Base-by-base conservation (phyloP, 805 yeast species). In the Candida krabiensis region DNA sequence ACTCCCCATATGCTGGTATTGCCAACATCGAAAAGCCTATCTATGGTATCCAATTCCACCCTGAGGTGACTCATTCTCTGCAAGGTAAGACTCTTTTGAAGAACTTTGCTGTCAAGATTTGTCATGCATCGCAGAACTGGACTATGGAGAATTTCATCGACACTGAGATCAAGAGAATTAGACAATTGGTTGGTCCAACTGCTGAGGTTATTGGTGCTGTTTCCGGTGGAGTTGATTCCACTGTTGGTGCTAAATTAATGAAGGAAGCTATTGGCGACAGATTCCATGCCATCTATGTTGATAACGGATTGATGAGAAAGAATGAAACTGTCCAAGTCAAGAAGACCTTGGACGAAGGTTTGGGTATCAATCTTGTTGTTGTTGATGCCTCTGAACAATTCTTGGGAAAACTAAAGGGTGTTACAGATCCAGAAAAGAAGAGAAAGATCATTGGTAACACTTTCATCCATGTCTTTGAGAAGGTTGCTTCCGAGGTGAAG, bases 171-270 rank as follows among this genome's bases (percentile, higher is more conserved):
- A 80, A 85, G 52, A 83, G 99, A 69, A 93, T 93, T 55, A 79
- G 89, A 67, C 75, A 78, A 37, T 73, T 91, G 50, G 97, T 93
- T 52, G 99, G 99, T 36, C 97, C 96, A 52, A 83, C 89, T 41
- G 98, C 96, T 41, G 98, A 93, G 70, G 99, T 93, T 49, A 93
- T 93, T 60, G 99, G 99, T 70, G 99, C 99, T 39, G 99, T 93
- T 50, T 88, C 96, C 37, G 99, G 99, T 59, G 99, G 99, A 73
- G 99, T 93, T 47, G 99, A 93, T 70, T 93, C 99, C 36, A 93
- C 99, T 33, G 99, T 93, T 44, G 99, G 97, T 51, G 97, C 99
- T 50, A 93, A 91, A 75, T 77, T 93, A 62, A 85, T 93, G 96
- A 83, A 88, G 50, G 96, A 86, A 71, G 99, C 99, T 50, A 93